Evolutionary conservation across 768 basidiomycete genomes (phyloP).

Genomic region (Suillus hirtellus): DNA sequence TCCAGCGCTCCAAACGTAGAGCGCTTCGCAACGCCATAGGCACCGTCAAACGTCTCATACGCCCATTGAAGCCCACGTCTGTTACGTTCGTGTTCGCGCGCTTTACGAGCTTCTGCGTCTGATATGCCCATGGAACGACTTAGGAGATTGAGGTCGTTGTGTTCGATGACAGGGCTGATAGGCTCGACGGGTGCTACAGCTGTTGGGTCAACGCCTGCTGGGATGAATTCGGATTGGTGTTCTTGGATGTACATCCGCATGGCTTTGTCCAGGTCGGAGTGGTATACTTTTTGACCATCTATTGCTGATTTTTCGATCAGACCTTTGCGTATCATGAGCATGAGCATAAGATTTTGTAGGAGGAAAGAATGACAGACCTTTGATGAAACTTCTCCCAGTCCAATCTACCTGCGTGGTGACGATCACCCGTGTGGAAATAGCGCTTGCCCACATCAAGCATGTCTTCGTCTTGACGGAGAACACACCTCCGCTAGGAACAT

Average conservation of each 20-base stretch:
- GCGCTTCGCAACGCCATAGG: conserved; percentile 66
- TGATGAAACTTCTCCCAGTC: conserved; percentile 96
- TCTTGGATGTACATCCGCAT: conserved; percentile 90
- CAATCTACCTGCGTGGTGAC: conserved; percentile 94
- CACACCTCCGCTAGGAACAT: conserved; percentile 91
- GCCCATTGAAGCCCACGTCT: conserved; percentile 84
- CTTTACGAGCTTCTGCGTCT: conserved; percentile 36
- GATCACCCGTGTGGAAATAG: conserved; percentile 71
- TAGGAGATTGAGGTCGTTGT: conserved; percentile 9
- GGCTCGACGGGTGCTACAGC: conserved; percentile 50
- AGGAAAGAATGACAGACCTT: conserved; percentile 50
- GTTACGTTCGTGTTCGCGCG: conserved; percentile 67
- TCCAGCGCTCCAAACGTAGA: conserved; percentile 74
- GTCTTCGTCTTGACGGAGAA: conserved; percentile 94
- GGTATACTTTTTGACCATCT: conserved; percentile 89
- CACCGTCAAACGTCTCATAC: conserved; percentile 81
- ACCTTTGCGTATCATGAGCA: conserved; percentile 45
- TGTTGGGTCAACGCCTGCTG: conserved; percentile 70
- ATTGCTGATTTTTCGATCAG: conserved; percentile 92
- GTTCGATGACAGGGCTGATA: conserved; percentile 28
- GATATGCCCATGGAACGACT: conserved; percentile 15
- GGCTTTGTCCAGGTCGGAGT: conserved; percentile 75
- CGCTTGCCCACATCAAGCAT: conserved; percentile 92
- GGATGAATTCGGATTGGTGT: conserved; percentile 87
- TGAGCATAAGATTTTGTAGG: neutral